Conservation (phyloP, 1,139 yeast species). For the Yamadazyma atmosphaerica region DNA sequence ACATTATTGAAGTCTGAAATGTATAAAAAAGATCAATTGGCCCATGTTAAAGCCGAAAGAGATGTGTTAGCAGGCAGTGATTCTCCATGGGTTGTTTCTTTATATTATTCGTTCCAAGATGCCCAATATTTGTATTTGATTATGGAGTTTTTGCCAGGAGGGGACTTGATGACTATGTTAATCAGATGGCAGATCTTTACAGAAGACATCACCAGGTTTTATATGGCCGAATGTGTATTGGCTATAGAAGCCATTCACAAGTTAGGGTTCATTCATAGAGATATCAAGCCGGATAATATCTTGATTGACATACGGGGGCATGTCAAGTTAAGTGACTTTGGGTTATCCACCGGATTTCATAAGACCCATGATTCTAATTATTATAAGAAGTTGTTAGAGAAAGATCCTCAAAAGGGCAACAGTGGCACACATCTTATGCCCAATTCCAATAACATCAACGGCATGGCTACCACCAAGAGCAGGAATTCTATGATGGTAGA, state of each 20-base stretch:
- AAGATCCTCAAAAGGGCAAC: slow-evolving; percentile 37
- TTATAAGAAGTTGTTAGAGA: slow-evolving; percentile 68
- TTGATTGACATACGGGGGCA: slow-evolving; percentile 80
- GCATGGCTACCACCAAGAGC: slow-evolving; percentile 23
- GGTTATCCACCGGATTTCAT: slow-evolving; percentile 83
- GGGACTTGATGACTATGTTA: slow-evolving; percentile 85
- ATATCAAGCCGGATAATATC: slow-evolving; percentile 78
- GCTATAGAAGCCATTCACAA: slow-evolving; percentile 84
- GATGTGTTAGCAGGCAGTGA: slow-evolving; percentile 84
- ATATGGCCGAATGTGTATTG: slow-evolving; percentile 84
- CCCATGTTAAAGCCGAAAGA: slow-evolving; percentile 84
- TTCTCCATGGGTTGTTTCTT: slow-evolving; percentile 85
- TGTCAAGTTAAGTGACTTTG: slow-evolving; percentile 76
- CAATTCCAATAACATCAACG: slow-evolving; percentile 17
- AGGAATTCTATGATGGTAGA: slow-evolving; percentile 91
- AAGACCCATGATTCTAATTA: slow-evolving; percentile 82
- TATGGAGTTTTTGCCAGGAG: slow-evolving; percentile 86
- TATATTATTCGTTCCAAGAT: slow-evolving; percentile 81
- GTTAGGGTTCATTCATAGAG: slow-evolving; percentile 77
- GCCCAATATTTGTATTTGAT: slow-evolving; percentile 71
- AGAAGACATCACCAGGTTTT: slow-evolving; percentile 79
- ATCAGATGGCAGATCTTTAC: slow-evolving; percentile 86
- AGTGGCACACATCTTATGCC: slow-evolving; percentile 6
- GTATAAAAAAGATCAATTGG: slow-evolving; percentile 81
- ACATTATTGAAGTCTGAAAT: slow-evolving; percentile 75